Conservation (phyloP, 495 filamentous ascomycete species). For the Penicillium salamii region DNA sequence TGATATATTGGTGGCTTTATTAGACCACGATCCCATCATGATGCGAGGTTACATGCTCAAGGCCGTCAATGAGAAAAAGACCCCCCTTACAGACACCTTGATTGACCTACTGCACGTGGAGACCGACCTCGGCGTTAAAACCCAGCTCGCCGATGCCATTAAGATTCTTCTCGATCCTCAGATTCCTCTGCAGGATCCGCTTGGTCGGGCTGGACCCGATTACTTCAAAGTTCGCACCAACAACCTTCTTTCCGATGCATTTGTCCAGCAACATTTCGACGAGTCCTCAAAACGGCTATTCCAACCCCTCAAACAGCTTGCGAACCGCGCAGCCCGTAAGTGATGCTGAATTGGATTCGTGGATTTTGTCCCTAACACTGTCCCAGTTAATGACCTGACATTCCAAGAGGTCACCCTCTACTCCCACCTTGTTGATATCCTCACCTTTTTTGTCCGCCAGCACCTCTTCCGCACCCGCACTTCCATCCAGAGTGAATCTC, state of each 20-base stretch:
- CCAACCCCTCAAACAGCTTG: slow-evolving; percentile 78
- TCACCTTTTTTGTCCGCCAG: slow-evolving; percentile 91
- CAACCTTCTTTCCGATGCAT: slow-evolving; percentile 78
- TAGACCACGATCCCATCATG: slow-evolving; percentile 93
- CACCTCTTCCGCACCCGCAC: slow-evolving; percentile 83
- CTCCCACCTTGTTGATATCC: slow-evolving; percentile 87
- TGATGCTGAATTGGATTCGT: background rate
- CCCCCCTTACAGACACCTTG: slow-evolving; percentile 86
- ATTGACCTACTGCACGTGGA: slow-evolving; percentile 92
- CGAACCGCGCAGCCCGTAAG: slow-evolving; percentile 60
- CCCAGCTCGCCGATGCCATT: slow-evolving; percentile 92
- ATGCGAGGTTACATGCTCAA: slow-evolving; percentile 90
- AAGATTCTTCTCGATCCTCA: slow-evolving; percentile 91
- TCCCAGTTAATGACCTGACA: slow-evolving; percentile 56
- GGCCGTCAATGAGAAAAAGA: slow-evolving; percentile 80
- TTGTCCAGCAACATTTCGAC: slow-evolving; percentile 88
- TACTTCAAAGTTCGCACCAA: slow-evolving; percentile 61
- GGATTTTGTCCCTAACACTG: slow-evolving; percentile 13
- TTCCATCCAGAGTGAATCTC: slow-evolving; percentile 77
- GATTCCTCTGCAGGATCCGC: slow-evolving; percentile 56
- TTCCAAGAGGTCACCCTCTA: slow-evolving; percentile 85
- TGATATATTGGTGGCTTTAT: slow-evolving; percentile 88
- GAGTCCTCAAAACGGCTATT: slow-evolving; percentile 84
- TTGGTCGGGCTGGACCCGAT: slow-evolving; percentile 67
- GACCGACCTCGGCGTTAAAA: slow-evolving; percentile 90